Base-by-base conservation (phyloP, 805 yeast species). In the Ascoidea rubescens region DNA sequence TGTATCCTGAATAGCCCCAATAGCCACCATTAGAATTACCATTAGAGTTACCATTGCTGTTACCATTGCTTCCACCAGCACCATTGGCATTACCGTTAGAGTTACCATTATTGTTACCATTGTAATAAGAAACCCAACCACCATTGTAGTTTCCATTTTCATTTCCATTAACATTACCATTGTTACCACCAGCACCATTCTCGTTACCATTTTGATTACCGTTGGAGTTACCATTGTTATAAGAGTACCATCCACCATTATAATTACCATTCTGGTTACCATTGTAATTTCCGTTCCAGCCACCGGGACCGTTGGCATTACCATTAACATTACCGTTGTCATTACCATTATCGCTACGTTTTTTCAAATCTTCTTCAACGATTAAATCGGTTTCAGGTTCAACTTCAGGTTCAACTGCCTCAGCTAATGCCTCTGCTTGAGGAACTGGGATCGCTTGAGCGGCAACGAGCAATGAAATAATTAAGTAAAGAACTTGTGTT, bases 161-260 rank as follows among this genome's bases (percentile, higher is more conserved):
- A 31, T 30, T 50, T 14, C 45, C 46, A 50, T 47, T 17, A n/a
- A 17, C 16, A 33, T 50, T 6, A 14, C 16, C 17, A 31, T 21
- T 45, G 51, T 31, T 52, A 31, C 12, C 47, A 52, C 17, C 30
- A 42, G 14, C 47, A 50, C 21, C 45, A 51, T 17, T 45, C 43
- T 12, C 44, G 51, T 32, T 51, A n/a, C 16, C 14, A 4, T 14
- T 42, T 14, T 14, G 45, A 14, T 14, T 14, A 42, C 14, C n/a
- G 3, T 42, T 48, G n/a, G n/a, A 12, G 31, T 16, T 48, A 42
- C 31, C 46, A 30, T 48, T 48, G 31, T 46, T 37, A 31, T 49
- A 33, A 4, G 30, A n/a, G 16, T 28, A 32, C 14, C 12, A n/a
- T 30, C n/a, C 46, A 21, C 46, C 30, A 46, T 50, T 28, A 45